Base-by-base conservation (phyloP, 1,139 yeast genomes). In the Pichia norvegensis region DNA sequence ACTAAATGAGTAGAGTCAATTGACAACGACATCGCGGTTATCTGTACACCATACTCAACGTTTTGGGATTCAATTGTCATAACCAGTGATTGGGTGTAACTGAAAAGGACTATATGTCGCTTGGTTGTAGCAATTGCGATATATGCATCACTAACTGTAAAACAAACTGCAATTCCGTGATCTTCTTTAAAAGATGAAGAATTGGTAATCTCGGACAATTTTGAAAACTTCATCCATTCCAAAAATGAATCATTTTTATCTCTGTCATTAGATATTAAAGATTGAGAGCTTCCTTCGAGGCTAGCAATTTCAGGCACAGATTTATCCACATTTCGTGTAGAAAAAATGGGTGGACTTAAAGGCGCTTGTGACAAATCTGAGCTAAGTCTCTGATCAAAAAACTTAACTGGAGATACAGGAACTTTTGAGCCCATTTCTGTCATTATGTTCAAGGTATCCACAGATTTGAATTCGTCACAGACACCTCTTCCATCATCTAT, bases 61-160 rank as follows among this genome's bases (percentile, higher is more conserved):
- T 45, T 21, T 17, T 35, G 10, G 14, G 48, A 20, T 23, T 43
- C 71, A 0, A 56, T 20, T 11, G 46, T 49, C 4, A 38, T 38
- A 1, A 52, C 31, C 1, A 56, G 36, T 2, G 44, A 40, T 61
- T 85, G 95, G 42, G 72, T 73, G 54, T 80, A 83, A 56, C 79
- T 82, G 60, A 82, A 85, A 1, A 81, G 67, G 17, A 83, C 61
- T 0, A 84, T 68, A 40, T 61, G 65, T 1, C 90, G 90, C 42
- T 69, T 69, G 1, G 71, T 57, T 0, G 94, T 85, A 2, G 87
- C 94, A 13, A 85, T 57, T 0, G 76, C 77, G 2, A 86, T 68
- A 45, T 68, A 68, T 14, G 38, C 40, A 4, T 78, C 68, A 1
- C 79, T 72, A 0, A 80, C 70, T 4, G 70, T 66, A 9, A 82